Evolutionary conservation across 2,329 filamentous ascomycete genomes (phyloP).

Genomic region (Colletotrichum camelliae): DNA sequence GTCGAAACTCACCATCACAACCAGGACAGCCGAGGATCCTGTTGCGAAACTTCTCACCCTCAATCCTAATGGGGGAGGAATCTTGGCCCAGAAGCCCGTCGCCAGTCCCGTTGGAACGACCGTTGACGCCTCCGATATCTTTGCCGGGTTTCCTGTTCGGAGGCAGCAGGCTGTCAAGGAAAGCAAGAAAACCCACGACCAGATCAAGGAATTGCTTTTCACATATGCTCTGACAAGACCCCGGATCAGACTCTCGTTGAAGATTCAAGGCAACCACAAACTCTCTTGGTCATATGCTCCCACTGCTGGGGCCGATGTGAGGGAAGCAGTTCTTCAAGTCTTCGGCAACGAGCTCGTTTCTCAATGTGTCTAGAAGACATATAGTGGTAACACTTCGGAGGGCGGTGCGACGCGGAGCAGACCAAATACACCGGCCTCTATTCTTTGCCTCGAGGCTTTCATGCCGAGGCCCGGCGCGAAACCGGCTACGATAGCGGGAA

Average conservation of each 20-base stretch:
- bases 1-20: conserved; percentile 66
- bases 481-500: conserved; percentile 43
- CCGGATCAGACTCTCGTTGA: conserved; percentile 64
- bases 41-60: conserved; percentile 60
- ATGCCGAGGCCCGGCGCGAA: conserved; percentile 59
- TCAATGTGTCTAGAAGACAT: conserved; percentile 54
- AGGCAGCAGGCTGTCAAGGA: conserved; percentile 63
- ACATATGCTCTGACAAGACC: conserved; percentile 72
- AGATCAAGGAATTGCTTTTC: conserved; percentile 65
- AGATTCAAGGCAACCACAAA: conserved; percentile 58
- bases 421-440: neutral
- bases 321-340: conserved; percentile 66
- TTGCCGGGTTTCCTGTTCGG: conserved; percentile 67
- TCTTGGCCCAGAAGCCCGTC: conserved; percentile 38
- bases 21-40: conserved; percentile 64
- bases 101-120: conserved; percentile 73
- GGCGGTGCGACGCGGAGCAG: neutral
- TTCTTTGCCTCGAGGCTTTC: conserved; percentile 58
- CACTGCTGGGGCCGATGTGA: conserved; percentile 48
- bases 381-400: neutral
- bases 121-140: conserved; percentile 64
- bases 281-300: conserved; percentile 69
- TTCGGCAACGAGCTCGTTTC: conserved; percentile 62
- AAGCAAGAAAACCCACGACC: conserved; percentile 59
- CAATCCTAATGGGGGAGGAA: conserved; percentile 42